phyloP scores from a whole-genome alignment of 306 rosid genomes.

The Cotoneaster glaucophyllus region DNA sequence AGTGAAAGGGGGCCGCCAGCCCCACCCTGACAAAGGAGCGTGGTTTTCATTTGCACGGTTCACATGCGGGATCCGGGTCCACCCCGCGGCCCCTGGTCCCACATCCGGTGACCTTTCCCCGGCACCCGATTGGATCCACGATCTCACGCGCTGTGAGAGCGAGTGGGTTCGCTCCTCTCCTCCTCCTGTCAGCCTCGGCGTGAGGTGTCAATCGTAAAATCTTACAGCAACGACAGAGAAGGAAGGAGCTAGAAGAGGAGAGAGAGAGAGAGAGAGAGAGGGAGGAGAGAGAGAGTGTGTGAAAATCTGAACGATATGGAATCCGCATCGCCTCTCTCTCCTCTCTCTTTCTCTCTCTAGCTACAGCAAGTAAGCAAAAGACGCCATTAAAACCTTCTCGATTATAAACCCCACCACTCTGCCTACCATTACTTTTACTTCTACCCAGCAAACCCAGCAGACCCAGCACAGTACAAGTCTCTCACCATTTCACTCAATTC shows the following conservation, averaged over 20 bases:
- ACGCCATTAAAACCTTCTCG: conserved; percentile 11
- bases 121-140: neutral
- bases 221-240: conserved; percentile 21
- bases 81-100: neutral
- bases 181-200: conserved; percentile 21
- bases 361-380: neutral
- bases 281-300: neutral
- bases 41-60: neutral
- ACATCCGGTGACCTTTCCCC: neutral
- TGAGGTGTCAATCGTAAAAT: conserved; percentile 30
- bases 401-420: conserved; percentile 2
- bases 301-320: neutral
- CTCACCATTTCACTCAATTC: neutral
- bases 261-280: neutral
- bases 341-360: neutral
- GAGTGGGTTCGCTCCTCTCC: neutral
- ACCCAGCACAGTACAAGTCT: neutral
- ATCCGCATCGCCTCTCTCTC: neutral
- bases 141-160: neutral
- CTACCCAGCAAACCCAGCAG: neutral
- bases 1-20: neutral
- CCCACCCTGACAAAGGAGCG: neutral
- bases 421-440: neutral
- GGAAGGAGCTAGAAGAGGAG: neutral
- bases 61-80: neutral